Base-by-base conservation (phyloP, 2,329 filamentous ascomycete genomes). In the Acrocalymma vagum region DNA sequence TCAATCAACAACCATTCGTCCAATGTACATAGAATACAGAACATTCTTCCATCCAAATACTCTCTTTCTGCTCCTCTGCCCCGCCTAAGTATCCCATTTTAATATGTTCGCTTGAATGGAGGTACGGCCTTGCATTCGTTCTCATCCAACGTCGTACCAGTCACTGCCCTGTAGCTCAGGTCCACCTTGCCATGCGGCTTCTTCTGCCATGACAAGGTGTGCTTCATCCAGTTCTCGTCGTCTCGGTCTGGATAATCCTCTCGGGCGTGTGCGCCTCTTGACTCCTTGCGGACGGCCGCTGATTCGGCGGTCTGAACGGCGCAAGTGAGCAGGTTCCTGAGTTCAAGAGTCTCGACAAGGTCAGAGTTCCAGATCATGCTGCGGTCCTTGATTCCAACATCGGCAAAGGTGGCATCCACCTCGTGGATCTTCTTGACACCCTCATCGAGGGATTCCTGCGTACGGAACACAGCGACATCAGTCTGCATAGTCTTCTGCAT, bases 291-390 rank as follows among this genome's bases (percentile, higher is more conserved):
- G 77, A 93, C 93, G 44, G 91, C 90, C 51, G 94, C 94, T 21
- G 91, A 83, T 60, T 86, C 83, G 50, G 94, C 94, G 35, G 94
- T 97, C 86, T 99, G 94, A 31, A 88, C 84, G 84, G 92, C 93
- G 85, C 94, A 97, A 65, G 94, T 97, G 69, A 99, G 78, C 65
- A 99, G 75, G 75, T 99, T 99, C 67, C 92, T 84, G 67, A 97
- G 80, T 77, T 99, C 94, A 41, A 99, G 84, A 6, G 93, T 95
- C 82, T 97, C 93, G 49, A 96, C 90, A 25, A 97, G 84, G 68
- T 97, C 93, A 16, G 89, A 91, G 85, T 97, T 97, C 93, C 93
- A 97, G 79, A 97, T 97, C 93, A 97, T 96, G 82, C 90, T 95
- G 74, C 94, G 88, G 75, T 97, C 93, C 84, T 96, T 95, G 78